Percentiles rank a stretch among this genome's conserved stretches.
These are phyloP conservation scores for Omphalea diandra DNA, from an alignment of 441 rosid species.

Conservation along the genomic window DNA sequence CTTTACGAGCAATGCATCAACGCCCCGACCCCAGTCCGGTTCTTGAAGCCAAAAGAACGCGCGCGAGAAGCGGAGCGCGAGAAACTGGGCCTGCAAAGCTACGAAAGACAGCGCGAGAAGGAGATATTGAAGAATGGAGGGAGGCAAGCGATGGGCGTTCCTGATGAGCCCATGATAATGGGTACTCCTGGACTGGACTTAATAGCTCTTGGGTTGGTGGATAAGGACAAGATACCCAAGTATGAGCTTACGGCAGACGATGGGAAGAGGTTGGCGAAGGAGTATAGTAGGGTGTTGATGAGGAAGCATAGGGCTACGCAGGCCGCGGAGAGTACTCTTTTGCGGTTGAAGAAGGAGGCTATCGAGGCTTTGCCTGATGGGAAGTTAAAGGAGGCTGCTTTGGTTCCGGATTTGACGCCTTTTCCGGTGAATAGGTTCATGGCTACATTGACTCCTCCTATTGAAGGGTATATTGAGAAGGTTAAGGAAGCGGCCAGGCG, in stretches of 20 bases:
- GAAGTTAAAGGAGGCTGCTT: constrained; percentile 57
- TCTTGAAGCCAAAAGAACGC: constrained; percentile 49
- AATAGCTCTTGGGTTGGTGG: constrained; percentile 64
- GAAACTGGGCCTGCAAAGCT: constrained; percentile 72
- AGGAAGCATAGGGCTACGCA: constrained; percentile 69
- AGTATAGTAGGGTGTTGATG: constrained; percentile 80
- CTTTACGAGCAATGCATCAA: constrained; percentile 64
- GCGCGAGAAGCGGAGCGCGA: constrained; percentile 72
- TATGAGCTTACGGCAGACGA: constrained; percentile 78
- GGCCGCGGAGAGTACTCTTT: constrained; percentile 58
- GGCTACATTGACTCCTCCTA: constrained; percentile 88
- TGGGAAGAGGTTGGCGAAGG: constrained; percentile 76
- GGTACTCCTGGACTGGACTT: constrained; percentile 78
- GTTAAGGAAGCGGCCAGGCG: constrained; percentile 67
- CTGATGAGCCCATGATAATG: constrained; percentile 59
- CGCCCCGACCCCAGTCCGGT: constrained; percentile 76
- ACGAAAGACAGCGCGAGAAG: constrained; percentile 60
- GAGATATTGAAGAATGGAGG: constrained; percentile 76
- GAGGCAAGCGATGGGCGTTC: constrained; percentile 53
- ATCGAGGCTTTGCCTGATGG: constrained; percentile 85
- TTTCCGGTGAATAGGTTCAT: constrained; percentile 67
- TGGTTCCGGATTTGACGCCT: constrained; percentile 75
- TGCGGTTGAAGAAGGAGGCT: constrained; percentile 71
- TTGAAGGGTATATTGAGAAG: constrained; percentile 82
- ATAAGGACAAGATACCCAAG: constrained; percentile 60